phyloP scores from a whole-genome alignment of 805 yeast species.

The Kuraishia capsulata region DNA sequence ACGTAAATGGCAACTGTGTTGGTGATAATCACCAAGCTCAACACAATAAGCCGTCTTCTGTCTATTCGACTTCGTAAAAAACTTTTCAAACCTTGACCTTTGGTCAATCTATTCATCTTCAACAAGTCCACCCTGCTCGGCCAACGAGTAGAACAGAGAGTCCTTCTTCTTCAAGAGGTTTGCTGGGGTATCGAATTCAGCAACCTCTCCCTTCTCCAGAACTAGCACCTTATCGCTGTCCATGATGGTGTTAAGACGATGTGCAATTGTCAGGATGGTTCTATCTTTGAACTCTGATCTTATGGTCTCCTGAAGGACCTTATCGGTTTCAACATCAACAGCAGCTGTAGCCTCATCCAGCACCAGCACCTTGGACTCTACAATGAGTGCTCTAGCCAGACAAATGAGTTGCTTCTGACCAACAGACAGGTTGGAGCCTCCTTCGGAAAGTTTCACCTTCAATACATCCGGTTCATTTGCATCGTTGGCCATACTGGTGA shows the following conservation, averaged over 20 bases:
- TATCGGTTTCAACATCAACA: slow-evolving; percentile 79
- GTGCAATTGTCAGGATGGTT: slow-evolving; percentile 80
- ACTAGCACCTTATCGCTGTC: slow-evolving; percentile 75
- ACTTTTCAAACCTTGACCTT: no score
- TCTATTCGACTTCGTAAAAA: no score
- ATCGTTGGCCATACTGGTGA: slow-evolving; percentile 41
- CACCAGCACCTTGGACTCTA: slow-evolving; percentile 53
- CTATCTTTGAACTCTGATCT: slow-evolving; percentile 65
- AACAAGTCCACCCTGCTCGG: slow-evolving; percentile 65
- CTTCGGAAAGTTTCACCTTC: slow-evolving; percentile 19
- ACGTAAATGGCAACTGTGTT: no score
- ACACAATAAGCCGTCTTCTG: no score
- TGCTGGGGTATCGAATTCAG: slow-evolving; percentile 68
- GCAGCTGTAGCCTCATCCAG: slow-evolving; percentile 88
- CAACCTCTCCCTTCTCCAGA: slow-evolving; percentile 64
- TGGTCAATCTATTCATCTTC: slow-evolving; percentile 7
- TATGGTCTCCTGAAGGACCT: slow-evolving; percentile 69
- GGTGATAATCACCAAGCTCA: no score
- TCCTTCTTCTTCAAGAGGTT: slow-evolving; percentile 55
- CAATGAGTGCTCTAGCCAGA: slow-evolving; percentile 67
- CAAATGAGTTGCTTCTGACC: slow-evolving; percentile 88
- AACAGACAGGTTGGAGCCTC: slow-evolving; percentile 62
- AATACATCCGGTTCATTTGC: slow-evolving; percentile 16
- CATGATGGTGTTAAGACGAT: slow-evolving; percentile 73
- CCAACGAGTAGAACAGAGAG: slow-evolving; percentile 70